phyloP scores from a whole-genome alignment of 1,139 yeast species.

The Suhomyces atakaporum region DNA sequence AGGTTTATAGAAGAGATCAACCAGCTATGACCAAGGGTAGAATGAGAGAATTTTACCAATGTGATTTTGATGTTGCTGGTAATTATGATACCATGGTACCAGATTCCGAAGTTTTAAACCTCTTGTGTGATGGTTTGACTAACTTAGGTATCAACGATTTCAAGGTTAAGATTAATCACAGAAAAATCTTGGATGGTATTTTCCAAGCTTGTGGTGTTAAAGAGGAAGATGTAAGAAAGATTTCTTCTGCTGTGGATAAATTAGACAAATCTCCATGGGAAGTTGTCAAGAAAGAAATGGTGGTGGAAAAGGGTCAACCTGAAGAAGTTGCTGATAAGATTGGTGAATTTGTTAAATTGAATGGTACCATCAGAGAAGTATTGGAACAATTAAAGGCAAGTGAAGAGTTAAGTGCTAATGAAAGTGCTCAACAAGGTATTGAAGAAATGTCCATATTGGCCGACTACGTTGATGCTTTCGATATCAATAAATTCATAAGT shows the following conservation, averaged over 20 bases:
- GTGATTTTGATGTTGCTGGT: constrained; percentile 97
- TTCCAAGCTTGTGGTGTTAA: constrained; percentile 94
- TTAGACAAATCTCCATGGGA: constrained; percentile 96
- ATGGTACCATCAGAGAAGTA: constrained; percentile 74
- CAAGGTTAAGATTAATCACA: constrained; percentile 89
- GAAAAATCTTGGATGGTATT: constrained; percentile 93
- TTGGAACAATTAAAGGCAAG: constrained; percentile 57
- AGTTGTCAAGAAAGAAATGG: constrained; percentile 88
- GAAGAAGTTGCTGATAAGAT: constrained; percentile 91
- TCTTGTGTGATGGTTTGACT: constrained; percentile 81
- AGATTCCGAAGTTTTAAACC: constrained; percentile 83
- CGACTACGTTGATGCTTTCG: constrained; percentile 79
- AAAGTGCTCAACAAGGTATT: constrained; percentile 76
- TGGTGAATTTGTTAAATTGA: constrained; percentile 85
- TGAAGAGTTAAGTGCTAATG: constrained; percentile 59
- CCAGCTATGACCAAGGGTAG: constrained; percentile 99
- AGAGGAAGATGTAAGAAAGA: constrained; percentile 89
- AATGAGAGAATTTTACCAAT: constrained; percentile 98
- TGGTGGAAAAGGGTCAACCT: constrained; percentile 82
- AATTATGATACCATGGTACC: constrained; percentile 91
- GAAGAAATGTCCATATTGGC: constrained; percentile 76
- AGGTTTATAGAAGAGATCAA: constrained; percentile 97
- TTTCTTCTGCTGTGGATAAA: constrained; percentile 94
- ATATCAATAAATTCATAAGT: constrained; percentile 61
- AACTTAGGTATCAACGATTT: constrained; percentile 84